Conservation (phyloP, 2,329 filamentous ascomycete species). For the Ceratocystis alfenasii region DNA sequence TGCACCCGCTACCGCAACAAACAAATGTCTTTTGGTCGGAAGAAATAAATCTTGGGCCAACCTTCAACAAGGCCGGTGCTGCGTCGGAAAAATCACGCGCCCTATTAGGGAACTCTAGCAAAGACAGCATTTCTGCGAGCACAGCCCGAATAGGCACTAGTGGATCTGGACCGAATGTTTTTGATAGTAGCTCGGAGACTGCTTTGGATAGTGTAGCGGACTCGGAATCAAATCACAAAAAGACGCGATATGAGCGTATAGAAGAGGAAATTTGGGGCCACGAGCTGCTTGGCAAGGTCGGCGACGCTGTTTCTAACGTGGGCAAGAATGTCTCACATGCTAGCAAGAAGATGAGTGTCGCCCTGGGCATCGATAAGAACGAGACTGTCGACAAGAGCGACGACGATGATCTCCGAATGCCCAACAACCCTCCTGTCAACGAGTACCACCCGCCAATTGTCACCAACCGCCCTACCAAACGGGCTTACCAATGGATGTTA, state of each 20-base stretch:
- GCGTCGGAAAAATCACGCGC: constrained; percentile 25
- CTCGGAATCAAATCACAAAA: constrained; percentile 20
- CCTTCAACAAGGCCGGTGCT: constrained; percentile 48
- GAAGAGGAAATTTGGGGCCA: constrained; percentile 78
- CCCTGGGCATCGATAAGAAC: constrained; percentile 40
- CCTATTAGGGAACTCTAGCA: constrained; percentile 17
- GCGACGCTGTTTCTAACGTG: constrained; percentile 22
- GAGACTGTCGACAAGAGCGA: constrained; percentile 40
- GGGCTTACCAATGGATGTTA: constrained; percentile 79
- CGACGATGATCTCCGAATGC: constrained; percentile 48
- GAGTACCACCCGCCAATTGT: constrained; percentile 78
- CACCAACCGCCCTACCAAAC: constrained; percentile 56
- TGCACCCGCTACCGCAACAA: constrained; percentile 69
- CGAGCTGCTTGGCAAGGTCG: constrained; percentile 31
- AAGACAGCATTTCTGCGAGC: constrained; percentile 19
- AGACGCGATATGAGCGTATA: constrained; percentile 67
- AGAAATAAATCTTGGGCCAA: constrained; percentile 73
- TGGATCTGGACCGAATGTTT: constrained; percentile 41
- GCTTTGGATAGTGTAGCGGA: constrained; percentile 19
- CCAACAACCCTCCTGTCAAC: constrained; percentile 62
- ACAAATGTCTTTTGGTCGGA: constrained; percentile 84
- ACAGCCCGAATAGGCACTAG: constrained; percentile 41
- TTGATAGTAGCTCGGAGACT: constrained; percentile 21
- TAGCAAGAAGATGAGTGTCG: constrained; percentile 42
- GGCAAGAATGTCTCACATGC: constrained; percentile 36